A percentile compares a stretch with the other conserved stretches of the same genome.
phyloP scores from a whole-genome alignment of 768 basidiomycete genomes.

The Tubosaeta sp. region DNA sequence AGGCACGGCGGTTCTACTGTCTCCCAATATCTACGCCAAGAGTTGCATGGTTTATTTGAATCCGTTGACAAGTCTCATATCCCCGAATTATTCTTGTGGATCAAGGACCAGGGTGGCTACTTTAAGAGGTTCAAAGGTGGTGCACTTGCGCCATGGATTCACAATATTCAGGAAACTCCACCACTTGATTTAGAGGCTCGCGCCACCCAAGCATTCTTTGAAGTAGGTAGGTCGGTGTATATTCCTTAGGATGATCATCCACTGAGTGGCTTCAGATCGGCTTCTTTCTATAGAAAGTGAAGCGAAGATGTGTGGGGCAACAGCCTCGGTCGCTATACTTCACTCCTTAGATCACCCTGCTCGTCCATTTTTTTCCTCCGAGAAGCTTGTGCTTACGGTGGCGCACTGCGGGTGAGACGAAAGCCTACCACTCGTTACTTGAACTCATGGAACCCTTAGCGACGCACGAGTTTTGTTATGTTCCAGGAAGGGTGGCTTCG shows the following conservation, averaged over 20 bases:
- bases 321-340: slow-evolving; percentile 86
- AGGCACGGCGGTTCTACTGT: slow-evolving; percentile 93
- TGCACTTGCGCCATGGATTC: slow-evolving; percentile 63
- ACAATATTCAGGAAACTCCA: slow-evolving; percentile 26
- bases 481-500: slow-evolving; percentile 64
- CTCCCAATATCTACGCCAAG: slow-evolving; percentile 78
- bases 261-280: slow-evolving; percentile 47
- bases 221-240: slow-evolving; percentile 44
- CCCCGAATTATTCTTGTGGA: slow-evolving; percentile 72
- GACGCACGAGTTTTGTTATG: slow-evolving; percentile 89
- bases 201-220: slow-evolving; percentile 81
- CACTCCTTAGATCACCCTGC: slow-evolving; percentile 82
- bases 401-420: slow-evolving; percentile 83
- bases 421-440: background rate
- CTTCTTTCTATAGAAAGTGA: slow-evolving; percentile 63
- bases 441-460: slow-evolving; percentile 36
- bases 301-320: slow-evolving; percentile 79
- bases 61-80: slow-evolving; percentile 66
- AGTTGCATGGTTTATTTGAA: slow-evolving; percentile 83
- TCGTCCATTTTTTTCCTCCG: slow-evolving; percentile 78
- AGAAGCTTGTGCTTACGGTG: slow-evolving; percentile 74
- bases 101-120: slow-evolving; percentile 81
- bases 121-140: slow-evolving; percentile 88
- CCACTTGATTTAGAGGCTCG: slow-evolving; percentile 78
- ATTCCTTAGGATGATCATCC: slow-evolving; percentile 1